Percentiles rank a stretch among this genome's conserved stretches.
Conservation (phyloP, 2,329 filamentous ascomycete species). For the Westerdykella sp. region DNA sequence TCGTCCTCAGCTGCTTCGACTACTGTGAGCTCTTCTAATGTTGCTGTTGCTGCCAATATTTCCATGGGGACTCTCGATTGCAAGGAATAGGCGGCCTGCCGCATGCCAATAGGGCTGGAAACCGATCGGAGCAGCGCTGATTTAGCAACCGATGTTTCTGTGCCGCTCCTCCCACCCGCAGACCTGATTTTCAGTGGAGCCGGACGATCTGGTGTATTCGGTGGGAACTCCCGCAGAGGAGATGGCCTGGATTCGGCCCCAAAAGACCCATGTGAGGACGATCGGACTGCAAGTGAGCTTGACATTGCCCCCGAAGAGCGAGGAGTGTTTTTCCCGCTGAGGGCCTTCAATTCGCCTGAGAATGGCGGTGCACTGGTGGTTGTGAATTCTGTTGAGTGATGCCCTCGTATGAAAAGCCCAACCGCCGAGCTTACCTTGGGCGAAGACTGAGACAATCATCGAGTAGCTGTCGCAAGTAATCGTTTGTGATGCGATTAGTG, state of each 20-base stretch:
- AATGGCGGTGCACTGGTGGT: too few relatives aligned
- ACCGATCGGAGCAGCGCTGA: not conserved
- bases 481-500: conserved; percentile 7
- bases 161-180: conserved; percentile 1
- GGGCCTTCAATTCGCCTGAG: too few relatives aligned
- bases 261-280: not conserved
- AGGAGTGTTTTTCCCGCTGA: too few relatives aligned
- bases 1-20: too few relatives aligned
- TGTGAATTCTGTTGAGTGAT: too few relatives aligned
- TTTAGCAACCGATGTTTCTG: not conserved
- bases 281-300: not conserved
- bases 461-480: conserved; percentile 5
- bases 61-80: too few relatives aligned
- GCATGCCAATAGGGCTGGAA: not conserved
- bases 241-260: not conserved
- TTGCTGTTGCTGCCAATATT: too few relatives aligned
- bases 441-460: conserved; percentile 3
- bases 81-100: not conserved
- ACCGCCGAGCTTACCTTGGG: conserved; percentile 2
- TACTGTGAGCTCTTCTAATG: too few relatives aligned
- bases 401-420: too few relatives aligned
- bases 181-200: conserved; percentile 17
- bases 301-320: too few relatives aligned
- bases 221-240: conserved; percentile 3
- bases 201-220: conserved; percentile 20